Percentiles rank a stretch among this genome's conserved stretches.
phyloP scores from a whole-genome alignment of 2,329 filamentous ascomycete species.

The Penicillium thymicola region DNA sequence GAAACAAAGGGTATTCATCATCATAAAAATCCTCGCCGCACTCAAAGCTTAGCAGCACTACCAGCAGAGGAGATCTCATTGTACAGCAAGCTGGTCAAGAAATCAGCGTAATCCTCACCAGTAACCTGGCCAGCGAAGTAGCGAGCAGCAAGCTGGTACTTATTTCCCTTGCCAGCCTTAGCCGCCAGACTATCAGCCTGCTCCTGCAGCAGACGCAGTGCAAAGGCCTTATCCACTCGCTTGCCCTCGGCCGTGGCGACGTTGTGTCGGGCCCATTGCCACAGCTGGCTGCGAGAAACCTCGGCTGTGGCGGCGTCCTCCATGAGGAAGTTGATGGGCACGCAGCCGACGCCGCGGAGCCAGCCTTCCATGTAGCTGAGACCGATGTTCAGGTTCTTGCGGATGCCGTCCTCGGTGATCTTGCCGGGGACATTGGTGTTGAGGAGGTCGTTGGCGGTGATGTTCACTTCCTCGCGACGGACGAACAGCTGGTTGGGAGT shows the following conservation, averaged over 20 bases:
- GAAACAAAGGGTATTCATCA: constrained; percentile 29
- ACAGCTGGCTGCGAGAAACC: constrained; percentile 88
- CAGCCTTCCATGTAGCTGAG: constrained; percentile 98
- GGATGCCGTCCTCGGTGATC: constrained; percentile 90
- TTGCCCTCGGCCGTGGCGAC: constrained; percentile 81
- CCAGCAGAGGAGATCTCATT: constrained; percentile 59
- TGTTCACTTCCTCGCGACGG: constrained; percentile 81
- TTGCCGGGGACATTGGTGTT: constrained; percentile 97
- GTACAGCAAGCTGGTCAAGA: constrained; percentile 82
- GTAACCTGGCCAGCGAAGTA: constrained; percentile 93
- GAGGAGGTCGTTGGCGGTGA: constrained; percentile 83
- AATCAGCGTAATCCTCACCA: constrained; percentile 96
- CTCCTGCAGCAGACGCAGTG: constrained; percentile 81
- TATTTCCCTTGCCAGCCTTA: constrained; percentile 82
- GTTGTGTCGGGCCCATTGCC: constrained; percentile 84
- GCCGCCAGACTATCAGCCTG: constrained; percentile 70
- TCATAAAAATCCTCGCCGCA: constrained; percentile 18
- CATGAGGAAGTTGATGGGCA: constrained; percentile 98
- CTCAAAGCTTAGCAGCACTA: constrained; percentile 63
- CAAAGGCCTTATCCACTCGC: constrained; percentile 88
- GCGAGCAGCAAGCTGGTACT: constrained; percentile 83
- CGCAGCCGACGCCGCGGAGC: constrained; percentile 90
- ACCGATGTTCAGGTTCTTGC: constrained; percentile 96
- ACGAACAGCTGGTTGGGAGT: constrained; percentile 94
- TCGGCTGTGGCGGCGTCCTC: constrained; percentile 97